These are phyloP conservation scores for Fusarium citri DNA, from an alignment of 2,329 filamentous ascomycete genomes.

Conservation along the genomic window DNA sequence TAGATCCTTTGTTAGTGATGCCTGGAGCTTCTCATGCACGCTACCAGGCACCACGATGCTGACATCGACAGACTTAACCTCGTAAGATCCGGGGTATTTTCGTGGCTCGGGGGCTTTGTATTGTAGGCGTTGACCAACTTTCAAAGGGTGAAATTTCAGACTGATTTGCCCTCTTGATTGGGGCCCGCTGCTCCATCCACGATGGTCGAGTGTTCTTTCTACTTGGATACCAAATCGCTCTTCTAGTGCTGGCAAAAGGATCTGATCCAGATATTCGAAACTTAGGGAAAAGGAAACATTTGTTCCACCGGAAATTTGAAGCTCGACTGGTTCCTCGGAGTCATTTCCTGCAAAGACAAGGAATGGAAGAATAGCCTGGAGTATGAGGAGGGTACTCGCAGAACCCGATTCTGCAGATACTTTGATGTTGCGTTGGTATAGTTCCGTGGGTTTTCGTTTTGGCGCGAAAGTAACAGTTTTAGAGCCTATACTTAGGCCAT, in stretches of 20 bases:
- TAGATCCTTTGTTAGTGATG: constrained; percentile 55
- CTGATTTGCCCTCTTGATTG: constrained; percentile 56
- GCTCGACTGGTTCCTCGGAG: constrained; percentile 56
- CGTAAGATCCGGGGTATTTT: constrained; percentile 45
- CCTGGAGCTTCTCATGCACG: constrained; percentile 57
- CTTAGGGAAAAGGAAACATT: constrained; percentile 68
- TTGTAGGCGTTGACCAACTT: constrained; percentile 52
- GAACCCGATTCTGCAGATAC: constrained; percentile 63
- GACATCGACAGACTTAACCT: constrained; percentile 61
- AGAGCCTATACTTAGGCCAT: constrained; percentile 64
- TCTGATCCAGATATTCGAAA: constrained; percentile 73
- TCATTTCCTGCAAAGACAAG: constrained; percentile 65
- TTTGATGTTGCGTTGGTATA: constrained; percentile 58
- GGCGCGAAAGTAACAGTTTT: constrained; percentile 62
- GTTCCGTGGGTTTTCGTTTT: constrained; percentile 51
- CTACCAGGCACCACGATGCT: constrained; percentile 62
- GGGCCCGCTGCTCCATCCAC: constrained; percentile 65
- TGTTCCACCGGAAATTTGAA: constrained; percentile 68
- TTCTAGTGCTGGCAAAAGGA: constrained; percentile 66
- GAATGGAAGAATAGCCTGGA: constrained; percentile 71
- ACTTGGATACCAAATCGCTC: constrained; percentile 61
- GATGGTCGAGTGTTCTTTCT: constrained; percentile 56
- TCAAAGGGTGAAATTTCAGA: constrained; percentile 55
- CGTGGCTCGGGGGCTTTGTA: constrained; percentile 46
- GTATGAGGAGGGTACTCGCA: constrained; percentile 67